A percentile compares a stretch with the other conserved stretches of the same genome.
Evolutionary conservation across 2,329 filamentous ascomycete genomes (phyloP).

Genomic region (Pleurostoma richardsiae): DNA sequence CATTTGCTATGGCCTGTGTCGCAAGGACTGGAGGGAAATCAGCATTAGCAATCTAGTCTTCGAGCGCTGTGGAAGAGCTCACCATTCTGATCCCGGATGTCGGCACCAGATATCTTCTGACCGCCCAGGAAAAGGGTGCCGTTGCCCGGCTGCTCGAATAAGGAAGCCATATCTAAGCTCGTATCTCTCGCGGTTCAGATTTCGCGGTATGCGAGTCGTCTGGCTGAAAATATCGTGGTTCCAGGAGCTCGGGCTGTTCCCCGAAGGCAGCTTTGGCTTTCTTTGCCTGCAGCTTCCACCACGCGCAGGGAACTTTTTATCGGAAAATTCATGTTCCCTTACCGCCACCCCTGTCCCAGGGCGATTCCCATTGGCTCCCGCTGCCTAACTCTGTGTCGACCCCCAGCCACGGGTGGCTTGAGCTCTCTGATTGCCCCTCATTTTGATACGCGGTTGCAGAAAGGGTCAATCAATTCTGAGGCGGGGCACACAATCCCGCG

Average conservation of each 20-base stretch:
- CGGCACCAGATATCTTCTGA: constrained; percentile 92
- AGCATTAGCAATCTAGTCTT: constrained; percentile 9
- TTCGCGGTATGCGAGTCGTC: constrained; percentile 7
- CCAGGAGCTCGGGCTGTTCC: not conserved
- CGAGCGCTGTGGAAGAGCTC: constrained; percentile 12
- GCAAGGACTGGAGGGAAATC: constrained; percentile 63
- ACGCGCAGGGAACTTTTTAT: constrained; percentile 21
- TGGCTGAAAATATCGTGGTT: too few relatives aligned
- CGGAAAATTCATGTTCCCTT: constrained; percentile 8
- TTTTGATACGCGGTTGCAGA: not conserved
- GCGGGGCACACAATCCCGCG: not conserved
- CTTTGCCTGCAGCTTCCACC: not conserved
- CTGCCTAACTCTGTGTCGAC: too few relatives aligned
- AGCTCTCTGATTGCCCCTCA: constrained; percentile 8
- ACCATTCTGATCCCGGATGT: constrained; percentile 97
- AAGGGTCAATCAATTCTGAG: not conserved
- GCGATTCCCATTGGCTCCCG: too few relatives aligned
- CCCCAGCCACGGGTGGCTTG: not conserved
- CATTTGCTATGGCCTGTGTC: constrained; percentile 96
- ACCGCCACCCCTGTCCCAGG: not conserved
- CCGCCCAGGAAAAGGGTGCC: constrained; percentile 96
- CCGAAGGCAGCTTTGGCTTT: not conserved
- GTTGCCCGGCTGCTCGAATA: constrained; percentile 93
- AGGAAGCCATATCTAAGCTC: constrained; percentile 67
- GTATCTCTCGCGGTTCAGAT: not conserved